Conservation (phyloP, 257 asterid genomes). For the Solanum rostratum region DNA sequence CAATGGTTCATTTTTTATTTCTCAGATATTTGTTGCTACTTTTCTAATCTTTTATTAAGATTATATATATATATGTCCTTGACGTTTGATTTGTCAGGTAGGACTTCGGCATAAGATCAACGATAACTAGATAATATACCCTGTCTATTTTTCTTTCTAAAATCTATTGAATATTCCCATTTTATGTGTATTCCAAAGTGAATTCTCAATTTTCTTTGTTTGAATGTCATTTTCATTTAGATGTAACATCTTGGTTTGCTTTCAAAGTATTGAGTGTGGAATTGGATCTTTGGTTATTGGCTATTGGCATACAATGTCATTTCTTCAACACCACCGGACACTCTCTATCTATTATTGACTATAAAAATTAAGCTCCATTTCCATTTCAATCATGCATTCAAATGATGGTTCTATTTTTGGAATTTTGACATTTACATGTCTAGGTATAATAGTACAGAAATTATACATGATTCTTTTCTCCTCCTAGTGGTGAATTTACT, state of each 20-base stretch:
- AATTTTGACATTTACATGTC: neutral
- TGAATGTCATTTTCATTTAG: neutral
- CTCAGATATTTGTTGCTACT: neutral
- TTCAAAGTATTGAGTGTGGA: constrained; percentile 87
- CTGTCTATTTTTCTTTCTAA: constrained; percentile 16
- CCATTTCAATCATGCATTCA: neutral
- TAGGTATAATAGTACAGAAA: neutral
- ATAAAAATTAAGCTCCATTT: neutral
- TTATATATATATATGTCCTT: constrained; percentile 3
- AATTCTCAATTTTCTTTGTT: neutral
- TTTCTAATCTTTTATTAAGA: neutral
- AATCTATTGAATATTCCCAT: neutral
- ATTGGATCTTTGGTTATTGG: constrained; percentile 95
- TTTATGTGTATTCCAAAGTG: neutral
- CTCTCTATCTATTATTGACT: constrained; percentile 72
- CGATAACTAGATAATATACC: constrained; percentile 88
- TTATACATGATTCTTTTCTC: neutral
- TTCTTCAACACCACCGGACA: constrained; percentile 83
- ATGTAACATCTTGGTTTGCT: constrained; percentile 5
- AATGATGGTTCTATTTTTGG: neutral
- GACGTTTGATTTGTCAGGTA: constrained; percentile 50
- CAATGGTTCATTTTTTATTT: neutral
- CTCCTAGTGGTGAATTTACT: neutral
- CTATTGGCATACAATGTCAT: constrained; percentile 57
- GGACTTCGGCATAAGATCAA: constrained; percentile 89